Evolutionary conservation across 441 rosid species (phyloP).

Genomic region (Arabidopsis hybrid): DNA sequence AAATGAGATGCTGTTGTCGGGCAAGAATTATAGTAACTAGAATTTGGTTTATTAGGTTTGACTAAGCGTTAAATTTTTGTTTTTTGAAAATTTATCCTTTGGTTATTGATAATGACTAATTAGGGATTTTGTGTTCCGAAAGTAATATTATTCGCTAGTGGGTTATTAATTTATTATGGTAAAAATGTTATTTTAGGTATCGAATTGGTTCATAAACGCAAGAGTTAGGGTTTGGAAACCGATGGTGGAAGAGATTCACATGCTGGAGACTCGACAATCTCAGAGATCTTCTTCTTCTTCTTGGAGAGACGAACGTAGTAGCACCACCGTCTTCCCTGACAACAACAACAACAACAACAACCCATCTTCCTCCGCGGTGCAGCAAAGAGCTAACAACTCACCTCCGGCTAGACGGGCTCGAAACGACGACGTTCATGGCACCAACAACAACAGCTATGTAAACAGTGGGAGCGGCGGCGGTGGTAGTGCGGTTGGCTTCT

Average conservation of each 20-base stretch:
- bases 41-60: neutral
- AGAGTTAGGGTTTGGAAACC: conserved; percentile 95
- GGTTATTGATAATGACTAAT: conserved; percentile 6
- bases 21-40: no score
- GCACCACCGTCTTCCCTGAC: conserved; percentile 53
- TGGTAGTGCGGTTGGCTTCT: conserved; percentile 23
- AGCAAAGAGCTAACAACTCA: conserved; percentile 41
- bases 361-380: conserved; percentile 50
- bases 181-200: conserved; percentile 55
- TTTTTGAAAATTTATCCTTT: neutral
- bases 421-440: conserved; percentile 54
- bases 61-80: neutral
- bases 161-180: neutral
- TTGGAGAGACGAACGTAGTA: conserved; percentile 38
- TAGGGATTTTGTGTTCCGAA: neutral
- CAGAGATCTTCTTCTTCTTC: no score
- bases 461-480: conserved; percentile 44
- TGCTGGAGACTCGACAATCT: conserved; percentile 48
- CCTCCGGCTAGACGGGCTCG: conserved; percentile 52
- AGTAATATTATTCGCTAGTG: neutral
- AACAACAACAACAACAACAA: conserved; percentile 47
- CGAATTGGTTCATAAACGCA: conserved; percentile 93
- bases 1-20: conserved; percentile 3
- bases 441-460: conserved; percentile 29
- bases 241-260: conserved; percentile 92